phyloP scores from a whole-genome alignment of 2,329 filamentous ascomycete species.

The Cyphellophora europaea region DNA sequence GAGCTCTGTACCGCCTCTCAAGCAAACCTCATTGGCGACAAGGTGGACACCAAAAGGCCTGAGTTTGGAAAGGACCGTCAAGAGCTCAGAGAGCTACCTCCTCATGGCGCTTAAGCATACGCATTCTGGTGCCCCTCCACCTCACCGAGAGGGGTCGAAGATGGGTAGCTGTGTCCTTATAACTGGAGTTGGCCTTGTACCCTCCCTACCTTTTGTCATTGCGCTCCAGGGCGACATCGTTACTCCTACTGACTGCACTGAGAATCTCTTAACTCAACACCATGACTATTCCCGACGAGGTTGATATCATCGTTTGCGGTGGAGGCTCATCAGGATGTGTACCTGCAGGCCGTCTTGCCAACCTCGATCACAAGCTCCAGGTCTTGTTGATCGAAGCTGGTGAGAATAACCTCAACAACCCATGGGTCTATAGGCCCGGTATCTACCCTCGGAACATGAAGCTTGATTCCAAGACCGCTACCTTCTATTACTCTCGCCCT shows the following conservation, averaged over 20 bases:
- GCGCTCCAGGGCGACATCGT: no score
- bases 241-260: no score
- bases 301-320: conserved; percentile 71
- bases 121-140: neutral
- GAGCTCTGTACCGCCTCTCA: no score
- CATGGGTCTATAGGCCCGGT: conserved; percentile 64
- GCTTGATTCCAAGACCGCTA: conserved; percentile 66
- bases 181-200: no score
- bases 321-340: conserved; percentile 52
- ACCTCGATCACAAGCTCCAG: conserved; percentile 63
- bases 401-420: conserved; percentile 67
- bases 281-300: conserved; percentile 64
- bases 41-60: no score
- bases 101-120: neutral
- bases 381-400: conserved; percentile 63
- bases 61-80: no score
- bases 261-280: no score
- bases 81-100: no score
- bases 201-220: no score
- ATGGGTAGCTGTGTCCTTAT: no score
- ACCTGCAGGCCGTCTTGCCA: conserved; percentile 48
- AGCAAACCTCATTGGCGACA: no score
- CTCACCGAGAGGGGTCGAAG: no score
- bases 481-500: conserved; percentile 69
- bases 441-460: conserved; percentile 75